Conservation (phyloP, 1,284 basidiomycete genomes). For the Cryptococcus amylolentus region DNA sequence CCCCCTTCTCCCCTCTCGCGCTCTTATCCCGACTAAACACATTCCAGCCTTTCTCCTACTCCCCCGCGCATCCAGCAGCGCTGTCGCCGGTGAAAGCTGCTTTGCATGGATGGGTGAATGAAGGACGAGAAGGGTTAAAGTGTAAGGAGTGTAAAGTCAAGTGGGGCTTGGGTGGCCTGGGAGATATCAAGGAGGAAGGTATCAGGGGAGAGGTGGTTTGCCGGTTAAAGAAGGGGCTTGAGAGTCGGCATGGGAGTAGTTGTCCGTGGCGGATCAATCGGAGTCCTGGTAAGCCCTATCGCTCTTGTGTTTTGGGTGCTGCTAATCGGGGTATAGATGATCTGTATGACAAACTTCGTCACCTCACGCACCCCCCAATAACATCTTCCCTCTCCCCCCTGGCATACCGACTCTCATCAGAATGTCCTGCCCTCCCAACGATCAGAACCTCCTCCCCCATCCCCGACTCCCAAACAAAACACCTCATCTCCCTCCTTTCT, state of each 20-base stretch:
- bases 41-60: constrained; percentile 19
- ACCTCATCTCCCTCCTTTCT: not conserved
- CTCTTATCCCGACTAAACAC: constrained; percentile 36
- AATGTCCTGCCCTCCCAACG: constrained; percentile 8
- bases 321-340: constrained; percentile 9
- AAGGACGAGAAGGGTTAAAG: constrained; percentile 14
- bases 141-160: constrained; percentile 21
- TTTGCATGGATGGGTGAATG: constrained; percentile 31
- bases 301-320: not conserved
- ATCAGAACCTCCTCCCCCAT: not conserved
- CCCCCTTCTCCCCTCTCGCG: constrained; percentile 35
- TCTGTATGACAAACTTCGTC: constrained; percentile 19
- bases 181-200: constrained; percentile 21
- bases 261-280: constrained; percentile 30
- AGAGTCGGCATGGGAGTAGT: constrained; percentile 17
- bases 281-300: constrained; percentile 18
- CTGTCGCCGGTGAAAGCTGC: constrained; percentile 22
- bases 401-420: constrained; percentile 16
- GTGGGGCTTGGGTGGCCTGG: constrained; percentile 16
- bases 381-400: constrained; percentile 23
- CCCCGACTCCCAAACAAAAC: not conserved
- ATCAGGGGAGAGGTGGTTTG: constrained; percentile 26
- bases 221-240: constrained; percentile 17
- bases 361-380: constrained; percentile 25
- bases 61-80: constrained; percentile 7